Evolutionary conservation across 2,329 filamentous ascomycete genomes (phyloP).

Genomic region (Pseudocercospora fijiensis): DNA sequence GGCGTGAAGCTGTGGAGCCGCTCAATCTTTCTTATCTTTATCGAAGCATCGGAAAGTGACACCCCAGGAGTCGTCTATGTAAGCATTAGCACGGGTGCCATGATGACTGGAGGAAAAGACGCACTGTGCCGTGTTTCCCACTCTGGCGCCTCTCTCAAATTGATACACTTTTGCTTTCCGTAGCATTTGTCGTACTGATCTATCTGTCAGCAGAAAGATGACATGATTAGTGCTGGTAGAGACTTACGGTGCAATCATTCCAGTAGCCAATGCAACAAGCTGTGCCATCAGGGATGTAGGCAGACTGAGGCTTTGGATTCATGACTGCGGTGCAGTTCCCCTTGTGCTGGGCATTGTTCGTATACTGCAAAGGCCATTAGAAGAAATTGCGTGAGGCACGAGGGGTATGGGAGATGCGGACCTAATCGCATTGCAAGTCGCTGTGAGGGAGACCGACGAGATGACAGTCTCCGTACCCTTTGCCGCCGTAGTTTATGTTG

Average conservation of each 20-base stretch:
- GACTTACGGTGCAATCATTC: not conserved
- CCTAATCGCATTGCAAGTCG: not conserved
- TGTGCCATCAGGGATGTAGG: not conserved
- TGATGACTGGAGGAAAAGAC: not conserved
- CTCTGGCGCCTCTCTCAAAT: not conserved
- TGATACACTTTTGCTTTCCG: not conserved
- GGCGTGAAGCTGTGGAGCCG: not conserved
- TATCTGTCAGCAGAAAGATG: not conserved
- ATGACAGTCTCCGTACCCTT: not conserved
- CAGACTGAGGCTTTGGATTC: not conserved
- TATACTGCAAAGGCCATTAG: not conserved
- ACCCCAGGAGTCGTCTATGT: not conserved
- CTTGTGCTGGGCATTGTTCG: not conserved
- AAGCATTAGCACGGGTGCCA: not conserved
- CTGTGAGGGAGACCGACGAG: not conserved
- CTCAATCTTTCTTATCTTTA: not conserved
- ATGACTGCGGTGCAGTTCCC: constrained; percentile 2
- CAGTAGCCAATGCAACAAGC: constrained; percentile 1
- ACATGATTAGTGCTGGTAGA: not conserved
- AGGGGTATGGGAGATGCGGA: not conserved
- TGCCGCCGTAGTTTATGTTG: not conserved
- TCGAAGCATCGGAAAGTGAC: not conserved
- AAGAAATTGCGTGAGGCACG: not conserved
- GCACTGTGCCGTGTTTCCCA: not conserved
- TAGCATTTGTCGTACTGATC: not conserved